These are phyloP conservation scores for Tylopilus intermedius DNA, from an alignment of 768 basidiomycete species.

Conservation along the genomic window DNA sequence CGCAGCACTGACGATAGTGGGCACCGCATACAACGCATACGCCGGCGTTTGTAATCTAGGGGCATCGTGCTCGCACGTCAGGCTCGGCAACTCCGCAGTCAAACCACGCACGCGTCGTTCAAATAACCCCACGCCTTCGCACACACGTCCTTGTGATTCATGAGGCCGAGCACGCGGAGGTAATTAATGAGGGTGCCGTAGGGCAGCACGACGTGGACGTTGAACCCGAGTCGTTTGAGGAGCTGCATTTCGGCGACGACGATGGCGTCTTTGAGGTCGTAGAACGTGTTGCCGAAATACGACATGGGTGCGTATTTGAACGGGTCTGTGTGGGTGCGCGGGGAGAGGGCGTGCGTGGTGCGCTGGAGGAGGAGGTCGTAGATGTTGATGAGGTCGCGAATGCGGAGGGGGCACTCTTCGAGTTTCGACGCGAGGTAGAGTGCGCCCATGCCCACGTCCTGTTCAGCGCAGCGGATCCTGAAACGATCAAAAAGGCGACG, in stretches of 20 bases:
- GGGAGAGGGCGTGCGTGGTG: constrained; percentile 45
- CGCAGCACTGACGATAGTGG: constrained; percentile 84
- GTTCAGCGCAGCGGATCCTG: constrained; percentile 8
- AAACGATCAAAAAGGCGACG: constrained; percentile 4
- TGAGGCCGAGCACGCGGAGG: constrained; percentile 82
- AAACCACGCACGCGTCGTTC: constrained; percentile 83
- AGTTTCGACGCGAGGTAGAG: constrained; percentile 86
- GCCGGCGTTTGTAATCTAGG: constrained; percentile 87
- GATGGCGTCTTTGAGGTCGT: constrained; percentile 90
- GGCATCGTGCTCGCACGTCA: background rate
- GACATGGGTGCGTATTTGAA: constrained; percentile 82
- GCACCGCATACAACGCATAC: constrained; percentile 83
- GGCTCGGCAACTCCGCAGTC: background rate
- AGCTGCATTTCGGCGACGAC: constrained; percentile 98
- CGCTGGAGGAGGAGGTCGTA: constrained; percentile 87
- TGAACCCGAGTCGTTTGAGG: constrained; percentile 91
- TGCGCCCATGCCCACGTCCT: constrained; percentile 90
- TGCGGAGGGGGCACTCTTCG: constrained; percentile 86
- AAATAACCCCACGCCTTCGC: constrained; percentile 88
- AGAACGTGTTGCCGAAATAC: constrained; percentile 84
- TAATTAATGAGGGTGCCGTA: constrained; percentile 96
- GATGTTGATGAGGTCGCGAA: constrained; percentile 91
- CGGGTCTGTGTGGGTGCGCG: constrained; percentile 22
- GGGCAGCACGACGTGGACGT: constrained; percentile 87
- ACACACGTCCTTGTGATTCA: constrained; percentile 63